Evolutionary conservation across 2,329 filamentous ascomycete genomes (phyloP).

Genomic region (Lachnellula subtilissima): DNA sequence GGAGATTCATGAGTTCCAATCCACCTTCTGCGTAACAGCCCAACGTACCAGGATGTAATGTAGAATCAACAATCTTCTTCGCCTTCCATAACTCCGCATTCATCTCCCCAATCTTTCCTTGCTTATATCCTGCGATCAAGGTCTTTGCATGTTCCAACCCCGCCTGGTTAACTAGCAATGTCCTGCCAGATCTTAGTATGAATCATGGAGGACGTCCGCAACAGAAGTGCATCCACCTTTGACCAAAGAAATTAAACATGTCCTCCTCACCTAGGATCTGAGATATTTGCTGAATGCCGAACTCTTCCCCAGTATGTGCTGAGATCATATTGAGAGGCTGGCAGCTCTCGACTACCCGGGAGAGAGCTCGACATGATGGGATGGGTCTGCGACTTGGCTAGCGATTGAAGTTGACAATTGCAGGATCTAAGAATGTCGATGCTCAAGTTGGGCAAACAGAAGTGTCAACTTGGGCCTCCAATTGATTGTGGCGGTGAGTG

Average conservation of each 20-base stretch:
- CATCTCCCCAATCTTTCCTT: constrained; percentile 73
- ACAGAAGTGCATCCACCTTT: constrained; percentile 20
- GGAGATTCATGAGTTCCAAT: constrained; percentile 8
- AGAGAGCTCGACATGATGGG: constrained; percentile 58
- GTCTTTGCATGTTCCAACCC: constrained; percentile 83
- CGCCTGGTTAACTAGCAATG: constrained; percentile 70
- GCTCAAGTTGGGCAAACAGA: no score
- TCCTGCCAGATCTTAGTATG: constrained; percentile 50
- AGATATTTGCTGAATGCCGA: constrained; percentile 79
- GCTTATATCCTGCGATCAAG: constrained; percentile 80
- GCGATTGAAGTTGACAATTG: no score
- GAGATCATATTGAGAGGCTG: constrained; percentile 87
- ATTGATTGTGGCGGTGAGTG: no score
- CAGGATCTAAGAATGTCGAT: no score
- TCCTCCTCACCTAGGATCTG: constrained; percentile 82
- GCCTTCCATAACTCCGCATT: constrained; percentile 88
- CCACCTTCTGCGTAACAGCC: not conserved
- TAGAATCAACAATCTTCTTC: constrained; percentile 97
- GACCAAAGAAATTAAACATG: constrained; percentile 18
- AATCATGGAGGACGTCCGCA: not conserved
- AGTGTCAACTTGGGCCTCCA: no score
- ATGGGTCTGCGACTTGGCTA: not conserved
- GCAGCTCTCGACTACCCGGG: constrained; percentile 71
- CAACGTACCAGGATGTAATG: constrained; percentile 78
- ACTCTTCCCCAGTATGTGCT: constrained; percentile 93